Evolutionary conservation across 768 basidiomycete genomes (phyloP).

Genomic region (Hygrophorus russula): DNA sequence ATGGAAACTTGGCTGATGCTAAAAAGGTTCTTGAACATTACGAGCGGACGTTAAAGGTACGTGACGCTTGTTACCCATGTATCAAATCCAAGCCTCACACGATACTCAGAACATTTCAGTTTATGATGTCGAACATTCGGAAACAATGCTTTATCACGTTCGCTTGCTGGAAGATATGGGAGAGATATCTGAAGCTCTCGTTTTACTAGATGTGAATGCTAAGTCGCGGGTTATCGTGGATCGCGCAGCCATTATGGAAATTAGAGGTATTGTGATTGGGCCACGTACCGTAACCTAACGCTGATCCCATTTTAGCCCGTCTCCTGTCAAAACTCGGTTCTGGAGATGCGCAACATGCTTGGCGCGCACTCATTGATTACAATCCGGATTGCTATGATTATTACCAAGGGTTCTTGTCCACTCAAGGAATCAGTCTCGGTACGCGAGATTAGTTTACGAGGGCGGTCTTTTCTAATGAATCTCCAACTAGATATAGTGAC

Average conservation of each 20-base stretch:
- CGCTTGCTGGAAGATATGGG: constrained; percentile 63
- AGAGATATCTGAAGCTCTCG: constrained; percentile 46
- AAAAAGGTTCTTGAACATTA: constrained; percentile 66
- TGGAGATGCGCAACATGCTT: constrained; percentile 70
- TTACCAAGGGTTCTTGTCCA: constrained; percentile 61
- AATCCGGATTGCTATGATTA: constrained; percentile 80
- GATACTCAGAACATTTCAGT: constrained; percentile 53
- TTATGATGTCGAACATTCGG: constrained; percentile 77
- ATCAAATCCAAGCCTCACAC: neutral
- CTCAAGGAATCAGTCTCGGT: constrained; percentile 61
- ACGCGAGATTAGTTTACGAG: constrained; percentile 10
- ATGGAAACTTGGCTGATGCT: constrained; percentile 61
- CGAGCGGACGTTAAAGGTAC: constrained; percentile 58
- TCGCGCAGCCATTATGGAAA: constrained; percentile 55
- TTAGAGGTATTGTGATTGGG: constrained; percentile 36
- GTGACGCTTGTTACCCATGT: constrained; percentile 10
- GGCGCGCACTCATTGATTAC: constrained; percentile 70
- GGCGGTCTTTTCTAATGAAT: neutral
- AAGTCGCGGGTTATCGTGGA: constrained; percentile 63
- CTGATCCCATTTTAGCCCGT: constrained; percentile 41
- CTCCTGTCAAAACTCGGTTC: constrained; percentile 56
- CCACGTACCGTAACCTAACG: neutral
- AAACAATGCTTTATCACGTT: constrained; percentile 71
- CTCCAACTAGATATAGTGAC: constrained; percentile 23
- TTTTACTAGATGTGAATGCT: constrained; percentile 50